Evolutionary conservation across 352 stramenopile genomes (phyloP).

Genomic region (Globisporangium parvum): DNA sequence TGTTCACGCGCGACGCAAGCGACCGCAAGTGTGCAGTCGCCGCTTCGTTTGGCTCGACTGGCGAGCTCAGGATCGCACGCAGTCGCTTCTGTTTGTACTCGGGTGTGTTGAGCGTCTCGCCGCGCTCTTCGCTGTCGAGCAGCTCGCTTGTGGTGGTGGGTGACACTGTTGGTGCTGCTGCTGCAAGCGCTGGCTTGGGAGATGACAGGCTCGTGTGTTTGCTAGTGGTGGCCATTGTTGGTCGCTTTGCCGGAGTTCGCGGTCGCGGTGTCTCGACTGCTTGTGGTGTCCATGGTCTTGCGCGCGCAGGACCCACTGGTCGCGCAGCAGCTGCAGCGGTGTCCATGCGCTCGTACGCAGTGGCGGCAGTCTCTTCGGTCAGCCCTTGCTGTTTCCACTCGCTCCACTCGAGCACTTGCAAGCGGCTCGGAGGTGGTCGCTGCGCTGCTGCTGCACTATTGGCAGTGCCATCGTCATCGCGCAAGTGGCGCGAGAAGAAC

Average conservation of each 20-base stretch:
- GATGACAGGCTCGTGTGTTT: neutral
- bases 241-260: neutral
- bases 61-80: constrained; percentile 53
- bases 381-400: constrained; percentile 27
- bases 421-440: constrained; percentile 14
- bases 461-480: constrained; percentile 12
- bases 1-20: constrained; percentile 39
- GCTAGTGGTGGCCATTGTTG: no score
- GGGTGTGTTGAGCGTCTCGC: constrained; percentile 32
- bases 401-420: constrained; percentile 30
- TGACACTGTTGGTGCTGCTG: neutral
- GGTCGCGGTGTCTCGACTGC: neutral
- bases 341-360: constrained; percentile 1
- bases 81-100: constrained; percentile 55
- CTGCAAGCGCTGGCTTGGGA: neutral
- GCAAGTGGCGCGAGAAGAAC: constrained; percentile 52
- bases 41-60: constrained; percentile 42
- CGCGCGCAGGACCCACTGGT: neutral
- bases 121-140: neutral
- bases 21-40: constrained; percentile 35
- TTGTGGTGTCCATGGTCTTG: neutral
- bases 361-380: constrained; percentile 8
- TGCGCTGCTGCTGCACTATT: constrained; percentile 2
- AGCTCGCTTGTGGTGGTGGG: neutral
- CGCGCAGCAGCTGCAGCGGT: neutral